Evolutionary conservation across 805 yeast genomes (phyloP), one percentile per base, ranked within the genome.

Genomic region (Saccharomycopsis oosterbeekiorum): DNA sequence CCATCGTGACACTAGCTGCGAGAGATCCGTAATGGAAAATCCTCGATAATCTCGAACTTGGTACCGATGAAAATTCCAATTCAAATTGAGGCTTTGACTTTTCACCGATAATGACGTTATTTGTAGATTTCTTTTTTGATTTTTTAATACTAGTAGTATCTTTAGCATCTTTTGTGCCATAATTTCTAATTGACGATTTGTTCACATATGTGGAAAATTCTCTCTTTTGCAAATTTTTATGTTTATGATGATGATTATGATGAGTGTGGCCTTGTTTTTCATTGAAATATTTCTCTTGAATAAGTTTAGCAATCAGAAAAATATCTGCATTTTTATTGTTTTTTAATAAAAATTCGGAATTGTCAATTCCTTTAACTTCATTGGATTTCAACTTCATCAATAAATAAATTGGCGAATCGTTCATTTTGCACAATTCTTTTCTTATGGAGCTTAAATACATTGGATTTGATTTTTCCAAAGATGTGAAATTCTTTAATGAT

Each of bases 11-110:
- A 1, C 93, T 89, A 0, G 98, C 96, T 0, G 97, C 98, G 39
- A 94, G 75, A 1, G 89, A 77, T 10, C 98, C 97, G 70, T 92
- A 94, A 73, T 94, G 99, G 70, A 91, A 90, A 57, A 94, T 79
- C 64, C 99, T 78, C 24, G 91, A 89, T n/a, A 94, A 72, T 68
- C 97, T 82, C 1, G 96, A 81, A 19, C 92, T 78, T 2, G 99
- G 99, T 17, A 94, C 94, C 55, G 88, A 82, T 1, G 94, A 82
- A 60, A 80, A 79, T 41, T 82, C 73, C 79, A 84, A 71, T 63
- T 81, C 80, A 66, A 78, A 72, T 40, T 73, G 76, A n/a, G 72
- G 72, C 60, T 70, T 71, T 8, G 67, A 71, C n/a, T 70, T 68
- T 59, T 67, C 70, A 0, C 78, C 78, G 41, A 73, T 62, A 0